These are phyloP conservation scores for Dictyophora rubrovolvata DNA, from an alignment of 768 basidiomycete species.

Conservation along the genomic window DNA sequence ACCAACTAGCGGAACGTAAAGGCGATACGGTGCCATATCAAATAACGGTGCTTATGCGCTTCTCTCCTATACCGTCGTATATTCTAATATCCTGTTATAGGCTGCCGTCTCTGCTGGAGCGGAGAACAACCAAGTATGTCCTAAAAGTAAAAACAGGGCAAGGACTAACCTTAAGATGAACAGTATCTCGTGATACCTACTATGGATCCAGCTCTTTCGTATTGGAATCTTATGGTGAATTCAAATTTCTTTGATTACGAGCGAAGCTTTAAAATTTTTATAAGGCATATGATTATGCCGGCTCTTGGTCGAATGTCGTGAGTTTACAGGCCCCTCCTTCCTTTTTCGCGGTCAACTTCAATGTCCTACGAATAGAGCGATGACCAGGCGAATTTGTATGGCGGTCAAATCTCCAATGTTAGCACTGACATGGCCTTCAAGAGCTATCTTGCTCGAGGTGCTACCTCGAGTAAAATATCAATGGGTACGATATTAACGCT, in stretches of 20 bases:
- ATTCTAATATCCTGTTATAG: constrained; percentile 13
- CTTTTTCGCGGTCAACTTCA: not conserved
- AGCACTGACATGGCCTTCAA: constrained; percentile 60
- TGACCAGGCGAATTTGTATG: constrained; percentile 61
- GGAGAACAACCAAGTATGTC: constrained; percentile 34
- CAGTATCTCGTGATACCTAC: constrained; percentile 43
- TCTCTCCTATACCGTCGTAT: not conserved
- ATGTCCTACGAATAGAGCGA: constrained; percentile 25
- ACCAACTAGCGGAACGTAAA: constrained; percentile 45
- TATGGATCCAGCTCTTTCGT: constrained; percentile 56
- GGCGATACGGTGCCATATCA: constrained; percentile 53
- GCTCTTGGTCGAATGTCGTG: constrained; percentile 59
- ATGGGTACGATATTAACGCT: constrained; percentile 34
- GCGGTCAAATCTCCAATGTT: constrained; percentile 49
- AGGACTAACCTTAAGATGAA: not conserved
- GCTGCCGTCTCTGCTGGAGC: constrained; percentile 57
- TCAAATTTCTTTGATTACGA: not conserved
- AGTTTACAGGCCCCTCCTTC: constrained; percentile 3
- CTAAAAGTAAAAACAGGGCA: not conserved
- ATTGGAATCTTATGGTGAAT: constrained; percentile 75
- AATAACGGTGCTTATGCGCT: constrained; percentile 30
- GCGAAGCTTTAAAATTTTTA: not conserved
- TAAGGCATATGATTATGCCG: constrained; percentile 68
- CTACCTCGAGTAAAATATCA: constrained; percentile 53
- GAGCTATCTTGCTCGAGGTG: constrained; percentile 50